A percentile compares a stretch with the other conserved stretches of the same genome.
Evolutionary conservation across 305 asterid species (phyloP).

Genomic region (Rubia peregrina): DNA sequence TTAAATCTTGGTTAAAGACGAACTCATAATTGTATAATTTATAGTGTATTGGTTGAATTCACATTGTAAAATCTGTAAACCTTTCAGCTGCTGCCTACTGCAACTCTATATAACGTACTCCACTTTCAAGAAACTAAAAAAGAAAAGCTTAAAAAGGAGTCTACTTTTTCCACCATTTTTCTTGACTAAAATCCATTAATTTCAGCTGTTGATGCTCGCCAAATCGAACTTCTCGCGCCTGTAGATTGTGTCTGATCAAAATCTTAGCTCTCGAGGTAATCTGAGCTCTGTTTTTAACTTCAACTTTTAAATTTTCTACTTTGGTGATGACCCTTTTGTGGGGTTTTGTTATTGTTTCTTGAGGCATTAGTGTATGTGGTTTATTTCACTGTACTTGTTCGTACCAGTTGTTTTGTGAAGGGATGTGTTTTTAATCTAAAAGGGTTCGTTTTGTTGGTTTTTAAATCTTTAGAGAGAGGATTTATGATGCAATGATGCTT

Average conservation of each 20-base stretch:
- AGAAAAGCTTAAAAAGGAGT: not conserved
- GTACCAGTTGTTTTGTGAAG: not conserved
- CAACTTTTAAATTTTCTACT: not conserved
- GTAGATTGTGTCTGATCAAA: conserved; percentile 9
- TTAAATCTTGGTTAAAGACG: too few relatives aligned
- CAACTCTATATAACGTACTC: not conserved
- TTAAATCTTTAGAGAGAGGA: not conserved
- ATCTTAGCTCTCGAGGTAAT: conserved; percentile 18
- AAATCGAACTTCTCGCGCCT: not conserved
- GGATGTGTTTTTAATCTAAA: not conserved
- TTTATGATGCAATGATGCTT: not conserved
- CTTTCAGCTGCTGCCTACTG: conserved; percentile 1
- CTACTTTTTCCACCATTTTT: not conserved
- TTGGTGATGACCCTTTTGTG: not conserved
- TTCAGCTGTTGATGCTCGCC: conserved; percentile 9
- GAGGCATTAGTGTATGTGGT: not conserved
- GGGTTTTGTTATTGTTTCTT: not conserved
- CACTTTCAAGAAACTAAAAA: conserved; percentile 10
- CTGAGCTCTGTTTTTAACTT: not conserved
- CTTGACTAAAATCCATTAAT: not conserved
- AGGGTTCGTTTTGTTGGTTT: not conserved
- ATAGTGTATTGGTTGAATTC: too few relatives aligned
- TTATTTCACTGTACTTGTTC: not conserved
- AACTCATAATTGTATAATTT: too few relatives aligned
- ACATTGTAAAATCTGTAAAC: not conserved